Base-by-base conservation (phyloP, 75 land plant species). In the Picea glauca region DNA sequence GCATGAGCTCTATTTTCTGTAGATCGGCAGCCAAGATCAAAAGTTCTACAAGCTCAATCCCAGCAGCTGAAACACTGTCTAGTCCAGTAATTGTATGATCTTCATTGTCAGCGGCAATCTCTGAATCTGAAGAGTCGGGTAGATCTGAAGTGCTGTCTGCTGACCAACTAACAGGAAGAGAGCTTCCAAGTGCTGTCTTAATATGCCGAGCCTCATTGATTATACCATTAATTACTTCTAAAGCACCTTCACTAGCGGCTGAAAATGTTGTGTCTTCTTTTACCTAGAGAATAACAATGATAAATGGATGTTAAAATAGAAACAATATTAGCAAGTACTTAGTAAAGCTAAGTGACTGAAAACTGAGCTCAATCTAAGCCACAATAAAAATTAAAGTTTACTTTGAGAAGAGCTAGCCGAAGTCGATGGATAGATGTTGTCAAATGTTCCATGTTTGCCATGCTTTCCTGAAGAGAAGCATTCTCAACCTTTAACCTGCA, bases 161-260 rank as follows among this genome's bases (percentile, higher is more conserved):
- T 60, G 89, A 90, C 94, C 94, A 93, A 81, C 98, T 93, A 59
- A 94, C 79, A 14, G 99, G 99, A 72, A 96, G 91, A 40, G 89
- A 90, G 80, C 92, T 86, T 13, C 93, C 83, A 56, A 96, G 95
- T 43, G 99, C 98, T 70, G 92, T 88, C 79, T 88, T 92, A 6
- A 94, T 67, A 58, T 81, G 87, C 57, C 77, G 87, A 81, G 98
- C 93, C 72, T 94, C 99, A 35, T 62, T 54, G 18, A 85, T 84
- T 13, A 96, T 89, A 12, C 79, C 84, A 31, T 91, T 86, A 67
- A 94, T 78, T 35, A 77, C 76, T 79, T 88, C 83, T 26, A 64
- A 68, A 13, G 78, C 74, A 56, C 60, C 84, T 5, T 67, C 75
- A 18, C 50, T 38, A 21, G 89, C 21, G 50, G 80, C 62, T 38